phyloP scores from a whole-genome alignment of 345 rosid species.

The Aquilaria yunnanensis region DNA sequence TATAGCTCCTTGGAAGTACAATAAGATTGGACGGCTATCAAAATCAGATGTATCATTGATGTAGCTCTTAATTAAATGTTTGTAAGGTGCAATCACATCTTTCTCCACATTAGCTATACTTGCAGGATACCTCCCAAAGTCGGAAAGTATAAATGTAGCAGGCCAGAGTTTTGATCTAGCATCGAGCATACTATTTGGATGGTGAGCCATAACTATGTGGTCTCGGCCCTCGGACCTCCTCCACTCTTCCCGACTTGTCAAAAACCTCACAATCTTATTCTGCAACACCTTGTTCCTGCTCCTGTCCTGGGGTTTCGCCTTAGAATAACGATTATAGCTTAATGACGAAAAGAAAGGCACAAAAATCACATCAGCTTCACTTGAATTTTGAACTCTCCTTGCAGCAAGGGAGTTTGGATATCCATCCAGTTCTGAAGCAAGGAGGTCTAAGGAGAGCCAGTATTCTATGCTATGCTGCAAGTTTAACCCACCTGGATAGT shows the following conservation, averaged over 20 bases:
- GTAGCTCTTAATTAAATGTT: conserved; percentile 61
- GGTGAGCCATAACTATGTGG: conserved; percentile 85
- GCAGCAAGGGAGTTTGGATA: conserved; percentile 45
- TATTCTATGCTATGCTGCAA: conserved; percentile 94
- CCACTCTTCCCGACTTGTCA: conserved; percentile 70
- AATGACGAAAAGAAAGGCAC: conserved; percentile 92
- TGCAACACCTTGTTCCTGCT: conserved; percentile 61
- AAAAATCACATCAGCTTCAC: conserved; percentile 74
- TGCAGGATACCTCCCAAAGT: conserved; percentile 91
- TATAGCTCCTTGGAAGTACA: conserved; percentile 96
- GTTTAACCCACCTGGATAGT: conserved; percentile 88
- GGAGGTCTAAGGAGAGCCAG: conserved; percentile 88
- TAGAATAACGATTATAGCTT: conserved; percentile 73
- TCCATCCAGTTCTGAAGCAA: conserved; percentile 56
- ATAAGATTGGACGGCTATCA: conserved; percentile 64
- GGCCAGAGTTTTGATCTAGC: conserved; percentile 78
- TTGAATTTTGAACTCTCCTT: conserved; percentile 69
- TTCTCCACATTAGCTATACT: conserved; percentile 73
- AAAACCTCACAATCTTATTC: conserved; percentile 51
- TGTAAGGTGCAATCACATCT: conserved; percentile 92
- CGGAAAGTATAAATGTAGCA: conserved; percentile 74
- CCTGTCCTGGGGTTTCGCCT: conserved; percentile 51
- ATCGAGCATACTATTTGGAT: conserved; percentile 83
- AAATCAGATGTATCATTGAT: conserved; percentile 60
- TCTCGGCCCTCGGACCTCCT: conserved; percentile 67